Evolutionary conservation across 257 asterid genomes (phyloP).

Genomic region (Lantana camara): DNA sequence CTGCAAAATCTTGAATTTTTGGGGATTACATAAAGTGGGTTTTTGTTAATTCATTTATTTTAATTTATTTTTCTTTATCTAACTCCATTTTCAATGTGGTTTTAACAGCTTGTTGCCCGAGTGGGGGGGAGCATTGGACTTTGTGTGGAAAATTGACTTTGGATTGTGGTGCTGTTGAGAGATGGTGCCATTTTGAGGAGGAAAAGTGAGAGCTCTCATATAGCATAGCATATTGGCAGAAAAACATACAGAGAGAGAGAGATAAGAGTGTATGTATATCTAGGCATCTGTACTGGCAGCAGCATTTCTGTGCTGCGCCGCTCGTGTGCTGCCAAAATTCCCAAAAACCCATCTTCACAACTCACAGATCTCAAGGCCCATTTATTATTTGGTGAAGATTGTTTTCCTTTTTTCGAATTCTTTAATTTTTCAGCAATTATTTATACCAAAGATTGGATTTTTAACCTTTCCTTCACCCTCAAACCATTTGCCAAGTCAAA

Average conservation of each 20-base stretch:
- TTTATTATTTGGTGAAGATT: constrained; percentile 5
- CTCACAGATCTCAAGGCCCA: constrained; percentile 55
- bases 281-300: constrained; percentile 37
- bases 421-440: constrained; percentile 15
- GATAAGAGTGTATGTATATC: background rate
- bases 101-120: constrained; percentile 37
- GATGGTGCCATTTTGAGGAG: constrained; percentile 22
- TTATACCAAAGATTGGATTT: constrained; percentile 22
- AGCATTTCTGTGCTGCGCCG: constrained; percentile 52
- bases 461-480: constrained; percentile 53
- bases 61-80: background rate
- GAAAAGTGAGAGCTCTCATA: background rate
- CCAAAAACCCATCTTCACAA: constrained; percentile 33
- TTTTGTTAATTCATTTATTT: background rate
- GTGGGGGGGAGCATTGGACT: constrained; percentile 43
- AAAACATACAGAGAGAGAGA: background rate
- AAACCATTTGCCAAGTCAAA: constrained; percentile 37
- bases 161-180: constrained; percentile 23
- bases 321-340: constrained; percentile 57
- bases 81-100: constrained; percentile 23
- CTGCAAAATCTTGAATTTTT: constrained; percentile 15
- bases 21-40: constrained; percentile 18
- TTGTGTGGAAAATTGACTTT: constrained; percentile 47
- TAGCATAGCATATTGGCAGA: constrained; percentile 25
- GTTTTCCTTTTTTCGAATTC: constrained; percentile 20